Conservation (phyloP, 495 filamentous ascomycete genomes). For the Thermothielavioides terrestris region DNA sequence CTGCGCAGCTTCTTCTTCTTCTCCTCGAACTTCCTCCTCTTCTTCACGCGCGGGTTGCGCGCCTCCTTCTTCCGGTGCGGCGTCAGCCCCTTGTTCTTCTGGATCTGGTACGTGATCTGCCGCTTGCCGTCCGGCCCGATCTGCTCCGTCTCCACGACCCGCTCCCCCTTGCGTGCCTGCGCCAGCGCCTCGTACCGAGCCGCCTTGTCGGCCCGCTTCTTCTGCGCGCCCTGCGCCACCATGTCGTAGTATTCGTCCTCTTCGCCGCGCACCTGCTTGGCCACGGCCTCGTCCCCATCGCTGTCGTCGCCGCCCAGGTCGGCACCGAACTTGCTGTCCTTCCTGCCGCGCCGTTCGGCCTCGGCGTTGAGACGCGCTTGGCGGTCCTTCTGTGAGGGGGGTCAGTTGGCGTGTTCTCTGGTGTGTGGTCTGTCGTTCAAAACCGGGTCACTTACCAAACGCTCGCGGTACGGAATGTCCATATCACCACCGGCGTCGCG, state of each 20-base stretch:
- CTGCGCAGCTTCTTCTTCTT: constrained; percentile 91
- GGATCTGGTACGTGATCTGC: constrained; percentile 80
- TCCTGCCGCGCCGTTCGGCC: constrained; percentile 74
- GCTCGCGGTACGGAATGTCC: constrained; percentile 85
- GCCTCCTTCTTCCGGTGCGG: constrained; percentile 85
- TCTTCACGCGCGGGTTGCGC: constrained; percentile 94
- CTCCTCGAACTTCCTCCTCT: constrained; percentile 84
- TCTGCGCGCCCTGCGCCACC: constrained; percentile 56
- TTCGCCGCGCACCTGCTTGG: constrained; percentile 40
- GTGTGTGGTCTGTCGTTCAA: background rate
- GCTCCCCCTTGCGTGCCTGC: constrained; percentile 37
- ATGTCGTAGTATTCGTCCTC: constrained; percentile 84
- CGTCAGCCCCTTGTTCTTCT: constrained; percentile 94
- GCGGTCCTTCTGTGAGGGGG: constrained; percentile 50
- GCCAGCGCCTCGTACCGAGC: constrained; percentile 37
- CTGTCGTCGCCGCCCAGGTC: constrained; percentile 50
- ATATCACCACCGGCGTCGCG: constrained; percentile 80
- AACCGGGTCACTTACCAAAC: constrained; percentile 53
- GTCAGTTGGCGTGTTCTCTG: constrained; percentile 2
- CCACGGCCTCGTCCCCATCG: constrained; percentile 46
- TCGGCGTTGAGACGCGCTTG: constrained; percentile 76
- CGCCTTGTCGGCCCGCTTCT: constrained; percentile 68
- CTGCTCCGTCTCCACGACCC: constrained; percentile 52
- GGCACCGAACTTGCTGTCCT: constrained; percentile 50
- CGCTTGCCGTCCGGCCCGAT: constrained; percentile 72